These are phyloP conservation scores for Nicotiana rustica DNA, from an alignment of 305 asterid species.

Conservation along the genomic window DNA sequence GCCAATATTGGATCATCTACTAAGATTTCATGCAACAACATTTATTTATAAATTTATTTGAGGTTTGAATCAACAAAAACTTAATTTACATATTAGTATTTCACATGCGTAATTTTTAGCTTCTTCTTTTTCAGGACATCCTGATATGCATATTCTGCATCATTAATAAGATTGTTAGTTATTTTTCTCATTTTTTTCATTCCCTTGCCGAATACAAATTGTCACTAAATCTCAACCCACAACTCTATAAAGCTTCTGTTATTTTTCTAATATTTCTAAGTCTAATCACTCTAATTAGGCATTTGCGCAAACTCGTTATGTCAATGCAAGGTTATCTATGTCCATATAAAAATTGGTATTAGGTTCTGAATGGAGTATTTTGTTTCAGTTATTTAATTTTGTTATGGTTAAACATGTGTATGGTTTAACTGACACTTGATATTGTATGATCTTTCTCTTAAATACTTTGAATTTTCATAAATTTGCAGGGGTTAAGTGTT, in stretches of 20 bases:
- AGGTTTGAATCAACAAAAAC: not conserved
- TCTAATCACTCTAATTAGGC: not conserved
- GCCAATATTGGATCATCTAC: not conserved
- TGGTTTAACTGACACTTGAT: not conserved
- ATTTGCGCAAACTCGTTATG: not conserved
- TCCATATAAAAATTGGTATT: not conserved
- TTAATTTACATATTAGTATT: not conserved
- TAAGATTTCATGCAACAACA: not conserved
- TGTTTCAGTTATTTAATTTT: no score
- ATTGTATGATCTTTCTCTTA: not conserved
- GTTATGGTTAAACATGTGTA: not conserved
- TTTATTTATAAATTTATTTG: not conserved
- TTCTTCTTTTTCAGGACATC: not conserved
- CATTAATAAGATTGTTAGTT: not conserved
- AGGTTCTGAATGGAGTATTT: not conserved
- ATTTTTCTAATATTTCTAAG: not conserved
- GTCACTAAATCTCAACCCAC: not conserved
- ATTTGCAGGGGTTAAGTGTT: not conserved
- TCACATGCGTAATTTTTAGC: no score
- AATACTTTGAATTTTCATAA: not conserved
- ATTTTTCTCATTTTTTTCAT: not conserved
- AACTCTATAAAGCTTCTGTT: not conserved
- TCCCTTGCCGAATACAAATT: not conserved
- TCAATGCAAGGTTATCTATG: not conserved
- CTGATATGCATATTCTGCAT: not conserved